A percentile compares a stretch with the other conserved stretches of the same genome.
Evolutionary conservation across 108 stramenopile species (phyloP).

Genomic region (Epithemia pelagica): DNA sequence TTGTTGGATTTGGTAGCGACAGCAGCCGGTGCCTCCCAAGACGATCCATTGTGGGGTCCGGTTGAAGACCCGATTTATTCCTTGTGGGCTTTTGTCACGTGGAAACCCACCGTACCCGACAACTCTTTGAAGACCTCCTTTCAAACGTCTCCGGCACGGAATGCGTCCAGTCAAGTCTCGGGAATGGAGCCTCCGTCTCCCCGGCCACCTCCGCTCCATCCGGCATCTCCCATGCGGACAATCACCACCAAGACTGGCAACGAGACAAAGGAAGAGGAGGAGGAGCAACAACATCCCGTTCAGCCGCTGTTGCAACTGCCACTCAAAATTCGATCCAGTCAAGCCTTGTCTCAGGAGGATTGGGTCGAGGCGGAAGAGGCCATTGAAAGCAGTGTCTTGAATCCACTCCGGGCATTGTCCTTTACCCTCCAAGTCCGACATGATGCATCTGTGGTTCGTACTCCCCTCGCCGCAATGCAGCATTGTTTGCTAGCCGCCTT

Average conservation of each 20-base stretch:
- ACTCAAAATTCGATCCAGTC: constrained; percentile 52
- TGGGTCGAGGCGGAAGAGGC: constrained; percentile 67
- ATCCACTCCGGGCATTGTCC: constrained; percentile 46
- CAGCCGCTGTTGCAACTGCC: constrained; percentile 58
- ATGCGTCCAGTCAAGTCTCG: not conserved
- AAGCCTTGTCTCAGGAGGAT: constrained; percentile 36
- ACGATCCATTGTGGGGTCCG: constrained; percentile 65
- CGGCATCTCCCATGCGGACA: too few species aligned
- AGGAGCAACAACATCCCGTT: not conserved
- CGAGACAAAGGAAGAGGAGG: not conserved
- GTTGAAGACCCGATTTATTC: constrained; percentile 55
- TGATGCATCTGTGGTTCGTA: constrained; percentile 48
- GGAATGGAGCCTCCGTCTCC: too few species aligned
- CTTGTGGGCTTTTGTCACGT: constrained; percentile 51
- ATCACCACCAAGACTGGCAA: too few species aligned
- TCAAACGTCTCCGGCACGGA: constrained; percentile 4
- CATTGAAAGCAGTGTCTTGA: constrained; percentile 51
- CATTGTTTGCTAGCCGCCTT: constrained; percentile 69
- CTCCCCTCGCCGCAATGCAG: constrained; percentile 60
- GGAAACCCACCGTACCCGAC: constrained; percentile 47
- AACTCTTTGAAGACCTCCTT: too few species aligned
- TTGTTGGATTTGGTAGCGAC: constrained; percentile 41
- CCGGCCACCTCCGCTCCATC: too few species aligned
- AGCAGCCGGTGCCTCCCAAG: constrained; percentile 27
- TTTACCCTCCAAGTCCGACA: constrained; percentile 53